These are phyloP conservation scores for Mycena kentingensis DNA, from an alignment of 768 basidiomycete genomes.

Conservation along the genomic window DNA sequence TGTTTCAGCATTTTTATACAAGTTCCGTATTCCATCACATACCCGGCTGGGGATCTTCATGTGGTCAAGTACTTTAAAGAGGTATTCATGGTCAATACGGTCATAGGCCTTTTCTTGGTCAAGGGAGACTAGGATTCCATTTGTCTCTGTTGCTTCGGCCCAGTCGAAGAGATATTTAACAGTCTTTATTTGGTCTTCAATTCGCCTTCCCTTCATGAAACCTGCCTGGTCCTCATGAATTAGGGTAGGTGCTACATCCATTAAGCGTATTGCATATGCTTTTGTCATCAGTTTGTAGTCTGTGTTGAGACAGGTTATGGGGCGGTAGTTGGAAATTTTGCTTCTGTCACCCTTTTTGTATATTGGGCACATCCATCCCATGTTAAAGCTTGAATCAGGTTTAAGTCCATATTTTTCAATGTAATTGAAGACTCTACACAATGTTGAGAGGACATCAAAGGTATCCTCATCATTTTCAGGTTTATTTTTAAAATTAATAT, in stretches of 20 bases:
- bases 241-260: background rate
- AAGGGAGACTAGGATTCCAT: constrained; percentile 3
- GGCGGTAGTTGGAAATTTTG: background rate
- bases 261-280: background rate
- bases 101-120: constrained; percentile 8
- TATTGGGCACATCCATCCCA: background rate
- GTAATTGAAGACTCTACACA: background rate
- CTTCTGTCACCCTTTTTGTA: background rate
- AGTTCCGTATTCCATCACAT: background rate
- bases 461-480: background rate
- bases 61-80: background rate
- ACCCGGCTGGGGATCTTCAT: background rate
- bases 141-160: constrained; percentile 3
- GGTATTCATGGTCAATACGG: constrained; percentile 11
- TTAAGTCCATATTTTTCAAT: background rate
- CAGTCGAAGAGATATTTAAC: background rate
- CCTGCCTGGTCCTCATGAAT: background rate
- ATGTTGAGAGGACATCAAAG: background rate
- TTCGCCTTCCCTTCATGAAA: constrained; percentile 5
- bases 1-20: background rate
- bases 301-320: background rate
- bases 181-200: background rate
- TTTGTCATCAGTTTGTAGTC: constrained; percentile 1
- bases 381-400: background rate
- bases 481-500: background rate